Evolutionary conservation across 176 grass and related monocot genomes (phyloP), one percentile per base, ranked within the genome.

Genomic region (Neostapfia colusana): DNA sequence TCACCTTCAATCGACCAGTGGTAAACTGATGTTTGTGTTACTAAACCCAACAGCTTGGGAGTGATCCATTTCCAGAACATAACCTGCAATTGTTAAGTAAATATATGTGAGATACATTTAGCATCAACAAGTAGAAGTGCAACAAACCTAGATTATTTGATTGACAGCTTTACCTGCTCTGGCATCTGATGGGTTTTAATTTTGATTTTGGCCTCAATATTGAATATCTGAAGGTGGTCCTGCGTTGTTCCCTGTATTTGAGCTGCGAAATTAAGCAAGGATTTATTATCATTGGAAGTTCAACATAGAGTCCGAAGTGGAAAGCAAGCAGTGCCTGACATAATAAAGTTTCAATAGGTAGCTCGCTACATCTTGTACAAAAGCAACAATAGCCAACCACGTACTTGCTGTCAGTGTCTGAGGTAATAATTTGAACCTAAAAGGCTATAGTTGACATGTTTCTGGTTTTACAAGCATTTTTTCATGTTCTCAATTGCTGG

Each of bases 31-130:
- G 84, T 68, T 79, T 93, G 90, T 79, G 90, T 93, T 63, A 87
- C 87, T 34, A 93, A 51, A 45, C 90, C 90, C 78, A 93, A 65
- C 81, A 93, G 65, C 64, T 90, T 93, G 37, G 91, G 91, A 53
- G 89, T 90, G 65, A 97, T 91, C 94, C 94, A 97, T 86, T 97
- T 97, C 94, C 94, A 97, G 65, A 97, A 97, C n/a, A 90, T 91
- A 59, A 97, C 94, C 94, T 97, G 63, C 11, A 72, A 63, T 79
- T 60, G 35, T 24, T 35, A 45, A 71, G 54, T 16, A 16, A 46
- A 24, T 10, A 5, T 25, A 16, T 6, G 7, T n/a, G 36, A 36
- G 6, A 20, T 0, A 23, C 10, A 31, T 20, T 17, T 4, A 28
- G 8, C 9, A 26, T 39, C 21, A 9, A 26, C 23, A 12, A 45